Percentiles rank a stretch among this genome's conserved stretches.
These are phyloP conservation scores for Lotmaria passim DNA, from an alignment of 208 protist species.

Conservation along the genomic window DNA sequence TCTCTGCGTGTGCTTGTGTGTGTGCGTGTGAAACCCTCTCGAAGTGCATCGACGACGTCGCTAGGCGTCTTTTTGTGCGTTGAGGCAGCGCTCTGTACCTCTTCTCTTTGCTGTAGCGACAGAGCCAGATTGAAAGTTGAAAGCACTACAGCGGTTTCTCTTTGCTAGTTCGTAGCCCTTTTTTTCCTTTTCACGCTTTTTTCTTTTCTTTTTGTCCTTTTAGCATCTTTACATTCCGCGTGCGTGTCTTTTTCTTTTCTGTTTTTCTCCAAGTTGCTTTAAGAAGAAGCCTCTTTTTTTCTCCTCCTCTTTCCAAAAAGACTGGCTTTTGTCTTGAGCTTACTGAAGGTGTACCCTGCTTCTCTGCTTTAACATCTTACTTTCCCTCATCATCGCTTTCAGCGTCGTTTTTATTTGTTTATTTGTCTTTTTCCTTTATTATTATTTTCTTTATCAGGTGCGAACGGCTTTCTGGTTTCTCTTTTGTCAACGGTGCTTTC, in stretches of 20 bases:
- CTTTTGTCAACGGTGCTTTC: background rate
- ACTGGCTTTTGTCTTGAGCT: too few relatives aligned
- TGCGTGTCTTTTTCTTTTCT: too few relatives aligned
- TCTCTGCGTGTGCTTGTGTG: too few relatives aligned
- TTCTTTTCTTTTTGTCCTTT: background rate
- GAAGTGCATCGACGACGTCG: too few relatives aligned
- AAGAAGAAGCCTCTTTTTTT: too few relatives aligned
- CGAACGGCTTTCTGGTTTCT: background rate
- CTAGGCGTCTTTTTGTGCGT: too few relatives aligned
- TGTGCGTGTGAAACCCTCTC: too few relatives aligned
- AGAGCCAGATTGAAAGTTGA: background rate
- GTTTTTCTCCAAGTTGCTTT: background rate
- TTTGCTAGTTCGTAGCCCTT: conserved; percentile 1
- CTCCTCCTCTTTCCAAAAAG: background rate
- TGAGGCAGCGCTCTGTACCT: too few relatives aligned
- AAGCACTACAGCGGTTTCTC: background rate
- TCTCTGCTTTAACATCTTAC: too few relatives aligned
- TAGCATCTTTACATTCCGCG: background rate
- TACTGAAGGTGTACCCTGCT: too few relatives aligned
- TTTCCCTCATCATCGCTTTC: too few relatives aligned
- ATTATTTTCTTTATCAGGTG: background rate
- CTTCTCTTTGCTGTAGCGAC: too few relatives aligned
- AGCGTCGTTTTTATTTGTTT: background rate
- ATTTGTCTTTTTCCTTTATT: conserved; percentile 14
- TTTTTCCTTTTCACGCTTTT: background rate